Percentiles rank a stretch among this genome's conserved stretches.
Evolutionary conservation across 805 yeast species (phyloP).

Genomic region (Saccharomyces kudriavzevii): DNA sequence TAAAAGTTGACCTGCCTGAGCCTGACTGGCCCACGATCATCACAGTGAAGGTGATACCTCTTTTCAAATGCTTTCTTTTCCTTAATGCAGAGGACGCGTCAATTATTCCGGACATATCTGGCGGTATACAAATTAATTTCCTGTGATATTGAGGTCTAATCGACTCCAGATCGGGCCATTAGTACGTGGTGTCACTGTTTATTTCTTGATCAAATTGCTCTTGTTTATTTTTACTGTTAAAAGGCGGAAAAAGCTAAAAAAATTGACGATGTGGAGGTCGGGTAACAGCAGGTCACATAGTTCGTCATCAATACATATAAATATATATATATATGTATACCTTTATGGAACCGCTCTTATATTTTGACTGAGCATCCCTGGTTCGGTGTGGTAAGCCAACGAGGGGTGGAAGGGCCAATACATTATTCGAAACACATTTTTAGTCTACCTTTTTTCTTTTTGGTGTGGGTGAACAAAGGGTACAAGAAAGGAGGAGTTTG

Average conservation of each 20-base stretch:
- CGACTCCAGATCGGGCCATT: not conserved
- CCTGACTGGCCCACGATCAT: slow-evolving; percentile 88
- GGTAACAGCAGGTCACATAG: no score
- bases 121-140: not conserved
- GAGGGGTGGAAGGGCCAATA: no score
- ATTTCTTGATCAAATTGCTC: not conserved
- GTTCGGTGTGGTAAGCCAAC: no score
- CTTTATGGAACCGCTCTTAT: no score
- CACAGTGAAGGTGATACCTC: slow-evolving; percentile 75
- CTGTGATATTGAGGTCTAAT: not conserved
- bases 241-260: not conserved
- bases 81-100: slow-evolving; percentile 50
- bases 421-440: no score
- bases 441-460: no score
- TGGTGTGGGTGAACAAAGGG: no score
- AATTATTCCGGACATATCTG: slow-evolving; percentile 38
- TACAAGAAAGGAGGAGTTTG: no score
- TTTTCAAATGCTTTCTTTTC: slow-evolving; percentile 73
- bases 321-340: no score
- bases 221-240: not conserved
- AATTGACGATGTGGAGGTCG: not conserved
- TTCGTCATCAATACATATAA: no score
- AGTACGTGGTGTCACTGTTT: not conserved
- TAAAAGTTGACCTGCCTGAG: slow-evolving; percentile 83
- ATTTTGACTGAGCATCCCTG: no score